phyloP scores from a whole-genome alignment of 179 eudicot species.

The Patellifolia procumbens region DNA sequence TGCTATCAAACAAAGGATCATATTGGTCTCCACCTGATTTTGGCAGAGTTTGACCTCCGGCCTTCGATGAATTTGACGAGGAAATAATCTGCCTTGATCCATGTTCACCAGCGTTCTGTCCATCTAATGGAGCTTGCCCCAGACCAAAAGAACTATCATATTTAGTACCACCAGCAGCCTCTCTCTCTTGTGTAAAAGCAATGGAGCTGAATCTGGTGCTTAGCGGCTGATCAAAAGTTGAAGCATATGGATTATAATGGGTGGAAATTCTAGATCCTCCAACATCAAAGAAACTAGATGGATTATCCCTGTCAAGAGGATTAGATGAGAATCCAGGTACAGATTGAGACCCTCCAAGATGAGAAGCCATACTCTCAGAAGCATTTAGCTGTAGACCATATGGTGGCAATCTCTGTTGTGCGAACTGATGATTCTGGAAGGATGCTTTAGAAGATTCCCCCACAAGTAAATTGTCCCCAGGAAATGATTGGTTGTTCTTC shows the following conservation, averaged over 20 bases:
- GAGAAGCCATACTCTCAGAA: constrained; percentile 34
- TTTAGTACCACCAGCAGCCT: constrained; percentile 34
- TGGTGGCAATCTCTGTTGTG: constrained; percentile 36
- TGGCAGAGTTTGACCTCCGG: constrained; percentile 40
- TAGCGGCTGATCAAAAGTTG: constrained; percentile 81
- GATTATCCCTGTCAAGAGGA: constrained; percentile 41
- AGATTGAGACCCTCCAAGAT: constrained; percentile 37
- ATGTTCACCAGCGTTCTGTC: constrained; percentile 34
- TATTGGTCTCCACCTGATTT: constrained; percentile 65
- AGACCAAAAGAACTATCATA: constrained; percentile 45
- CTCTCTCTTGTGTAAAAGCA: constrained; percentile 48
- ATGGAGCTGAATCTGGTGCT: constrained; percentile 61
- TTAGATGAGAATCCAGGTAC: constrained; percentile 45
- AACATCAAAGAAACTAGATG: constrained; percentile 42
- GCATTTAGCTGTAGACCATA: constrained; percentile 38
- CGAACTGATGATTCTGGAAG: constrained; percentile 37
- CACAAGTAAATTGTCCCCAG: constrained; percentile 37
- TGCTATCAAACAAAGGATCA: constrained; percentile 94
- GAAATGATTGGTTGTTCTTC: constrained; percentile 34
- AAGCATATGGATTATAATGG: constrained; percentile 84
- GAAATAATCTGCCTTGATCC: constrained; percentile 33
- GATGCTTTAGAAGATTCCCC: constrained; percentile 31
- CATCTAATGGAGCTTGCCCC: constrained; percentile 45
- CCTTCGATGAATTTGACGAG: constrained; percentile 35
- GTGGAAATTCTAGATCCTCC: constrained; percentile 54